Evolutionary conservation across 1,139 yeast species (phyloP).

Genomic region (Schwanniomyces etchellsii): DNA sequence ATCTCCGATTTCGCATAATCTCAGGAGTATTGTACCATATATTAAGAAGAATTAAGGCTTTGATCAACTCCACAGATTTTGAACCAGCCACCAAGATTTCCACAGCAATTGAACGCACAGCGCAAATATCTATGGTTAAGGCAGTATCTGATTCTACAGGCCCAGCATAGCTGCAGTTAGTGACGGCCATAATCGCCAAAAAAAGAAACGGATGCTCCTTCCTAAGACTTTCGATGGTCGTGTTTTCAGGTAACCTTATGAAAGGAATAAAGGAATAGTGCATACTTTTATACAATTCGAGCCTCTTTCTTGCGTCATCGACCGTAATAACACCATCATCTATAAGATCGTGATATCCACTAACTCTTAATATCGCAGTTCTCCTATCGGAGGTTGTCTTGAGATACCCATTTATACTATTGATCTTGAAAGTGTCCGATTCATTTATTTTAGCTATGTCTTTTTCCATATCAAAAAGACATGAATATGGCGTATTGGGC

Average conservation of each 20-base stretch:
- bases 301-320: conserved; percentile 45
- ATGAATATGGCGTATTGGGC: neutral
- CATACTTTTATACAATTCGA: conserved; percentile 34
- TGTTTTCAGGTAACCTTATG: conserved; percentile 41
- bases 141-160: conserved; percentile 26
- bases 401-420: neutral
- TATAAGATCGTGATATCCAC: conserved; percentile 35
- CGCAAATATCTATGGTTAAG: conserved; percentile 48
- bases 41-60: conserved; percentile 54
- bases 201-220: conserved; percentile 54
- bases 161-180: conserved; percentile 39
- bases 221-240: conserved; percentile 44
- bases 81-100: conserved; percentile 70
- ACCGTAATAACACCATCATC: conserved; percentile 39
- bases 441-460: neutral
- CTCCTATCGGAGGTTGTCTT: neutral
- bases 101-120: conserved; percentile 50
- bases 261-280: conserved; percentile 47
- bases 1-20: conserved; percentile 70
- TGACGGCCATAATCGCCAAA: conserved; percentile 58
- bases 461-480: neutral
- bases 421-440: neutral
- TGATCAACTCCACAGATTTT: conserved; percentile 64
- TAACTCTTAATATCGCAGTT: conserved; percentile 6
- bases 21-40: conserved; percentile 86